Percentiles rank a stretch among this genome's conserved stretches.
Conservation (phyloP, 108 stramenopile species). For the Nitzschia putrida region DNA sequence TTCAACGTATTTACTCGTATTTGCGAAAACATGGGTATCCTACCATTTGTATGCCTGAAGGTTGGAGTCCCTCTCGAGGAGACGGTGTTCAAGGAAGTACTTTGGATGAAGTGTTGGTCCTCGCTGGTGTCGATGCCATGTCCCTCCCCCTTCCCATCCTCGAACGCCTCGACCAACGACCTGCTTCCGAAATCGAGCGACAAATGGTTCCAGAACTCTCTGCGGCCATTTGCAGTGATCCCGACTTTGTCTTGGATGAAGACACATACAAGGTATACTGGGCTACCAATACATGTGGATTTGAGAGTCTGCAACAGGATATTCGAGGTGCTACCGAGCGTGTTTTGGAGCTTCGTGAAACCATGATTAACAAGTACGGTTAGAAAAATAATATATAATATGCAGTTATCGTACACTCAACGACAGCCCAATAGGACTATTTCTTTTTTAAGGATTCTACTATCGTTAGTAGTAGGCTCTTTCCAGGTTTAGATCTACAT, state of each 20-base stretch:
- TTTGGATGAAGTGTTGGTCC: conserved; percentile 80
- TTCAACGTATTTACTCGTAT: conserved; percentile 90
- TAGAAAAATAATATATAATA: background rate
- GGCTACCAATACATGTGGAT: conserved; percentile 91
- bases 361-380: conserved; percentile 64
- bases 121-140: conserved; percentile 87
- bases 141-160: conserved; percentile 81
- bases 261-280: conserved; percentile 65
- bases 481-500: too few relatives aligned
- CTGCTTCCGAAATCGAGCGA: conserved; percentile 30
- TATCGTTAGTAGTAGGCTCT: too few relatives aligned
- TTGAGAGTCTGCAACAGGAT: conserved; percentile 92
- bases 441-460: too few relatives aligned
- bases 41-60: conserved; percentile 98
- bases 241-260: conserved; percentile 48
- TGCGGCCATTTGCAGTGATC: conserved; percentile 60
- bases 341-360: conserved; percentile 83
- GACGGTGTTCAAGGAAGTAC: conserved; percentile 59
- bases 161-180: conserved; percentile 46
- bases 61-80: conserved; percentile 88
- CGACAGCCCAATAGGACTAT: too few relatives aligned
- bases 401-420: too few relatives aligned
- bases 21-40: conserved; percentile 70
- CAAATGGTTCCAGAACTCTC: conserved; percentile 41
- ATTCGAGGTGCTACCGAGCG: conserved; percentile 86